phyloP scores from a whole-genome alignment of 164 flowering plant genomes.

The Chimonanthus salicifolius region DNA sequence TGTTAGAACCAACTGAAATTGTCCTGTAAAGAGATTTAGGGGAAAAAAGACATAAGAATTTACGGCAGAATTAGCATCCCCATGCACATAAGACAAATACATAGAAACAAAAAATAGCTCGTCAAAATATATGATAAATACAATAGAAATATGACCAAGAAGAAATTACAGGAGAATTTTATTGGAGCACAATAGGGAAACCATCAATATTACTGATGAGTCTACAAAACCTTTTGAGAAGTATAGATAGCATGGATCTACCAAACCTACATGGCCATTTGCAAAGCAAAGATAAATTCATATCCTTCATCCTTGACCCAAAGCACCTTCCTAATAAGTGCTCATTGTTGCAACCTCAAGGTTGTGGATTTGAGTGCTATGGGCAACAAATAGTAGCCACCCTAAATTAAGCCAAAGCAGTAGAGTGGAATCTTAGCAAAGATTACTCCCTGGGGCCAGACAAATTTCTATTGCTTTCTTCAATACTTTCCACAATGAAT shows the following conservation, averaged over 20 bases:
- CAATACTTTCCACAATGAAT: background rate
- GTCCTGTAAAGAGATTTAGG: slow-evolving; percentile 46
- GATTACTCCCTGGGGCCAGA: too few species aligned
- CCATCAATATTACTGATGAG: background rate
- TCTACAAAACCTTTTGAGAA: background rate
- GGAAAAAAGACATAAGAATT: slow-evolving; percentile 5
- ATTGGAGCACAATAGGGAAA: background rate
- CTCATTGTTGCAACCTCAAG: too few species aligned
- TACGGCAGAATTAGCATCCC: background rate
- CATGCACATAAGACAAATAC: background rate
- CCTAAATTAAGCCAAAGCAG: background rate
- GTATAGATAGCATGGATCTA: too few species aligned
- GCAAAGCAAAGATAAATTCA: background rate
- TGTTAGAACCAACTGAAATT: slow-evolving; percentile 50
- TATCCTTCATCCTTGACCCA: background rate
- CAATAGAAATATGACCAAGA: background rate
- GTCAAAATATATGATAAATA: too few species aligned
- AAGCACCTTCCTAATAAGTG: background rate
- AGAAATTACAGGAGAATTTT: background rate
- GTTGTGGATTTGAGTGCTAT: background rate
- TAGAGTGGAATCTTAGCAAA: background rate
- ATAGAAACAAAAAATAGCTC: too few species aligned
- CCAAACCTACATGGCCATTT: too few species aligned
- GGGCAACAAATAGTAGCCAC: background rate
- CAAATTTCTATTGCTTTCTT: too few species aligned